Evolutionary conservation across 345 rosid genomes (phyloP), one percentile per base, ranked within the genome.

Genomic region (Stellera chamaejasme): DNA sequence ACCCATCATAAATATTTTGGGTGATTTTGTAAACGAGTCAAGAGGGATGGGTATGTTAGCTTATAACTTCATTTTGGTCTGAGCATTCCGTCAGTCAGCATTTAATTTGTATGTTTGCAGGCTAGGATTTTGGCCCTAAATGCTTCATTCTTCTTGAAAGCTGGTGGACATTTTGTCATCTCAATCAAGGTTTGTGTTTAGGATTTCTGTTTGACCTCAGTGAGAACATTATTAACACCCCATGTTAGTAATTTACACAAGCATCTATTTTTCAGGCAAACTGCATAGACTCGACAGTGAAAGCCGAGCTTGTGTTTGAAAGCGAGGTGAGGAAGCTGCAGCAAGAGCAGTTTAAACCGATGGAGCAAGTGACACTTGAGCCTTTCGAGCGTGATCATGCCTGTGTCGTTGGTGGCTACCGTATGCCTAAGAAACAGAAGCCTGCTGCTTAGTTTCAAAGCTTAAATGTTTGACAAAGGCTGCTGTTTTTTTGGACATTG

Each of bases 361-460:
- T 68, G 0, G 97, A 93, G 50, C 97, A 93, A 64, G 97, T 93
- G 4, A 93, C 96, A 15, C 84, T 87, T 0, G 99, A 89, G 79
- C 97, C 97, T 0, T 93, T 84, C 50, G 99, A 93, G 77, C 80
- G 97, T 45, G 99, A 89, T 67, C 99, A 93, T 62, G 97, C 97
- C 2, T 89, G 97, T 62, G 99, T 93, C 2, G 85, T 87, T 0
- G 99, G 99, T 2, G 89, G 72, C 26, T 93, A 93, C 71, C 77
- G 99, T 0, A 43, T 87, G 90, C 87, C 96, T 0, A 89, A 87
- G 88, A 87, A 93, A 59, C 84, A 81, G 68, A 84, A 82, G 65
- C 66, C 70, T 53, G 47, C 74, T 27, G 28, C 58, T 47, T 49
- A 45, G 55, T 62, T 28, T 32, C 39, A 8, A 32, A 32, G 39